phyloP scores from a whole-genome alignment of 495 filamentous ascomycete genomes.

The Thermochaetoides thermophila region DNA sequence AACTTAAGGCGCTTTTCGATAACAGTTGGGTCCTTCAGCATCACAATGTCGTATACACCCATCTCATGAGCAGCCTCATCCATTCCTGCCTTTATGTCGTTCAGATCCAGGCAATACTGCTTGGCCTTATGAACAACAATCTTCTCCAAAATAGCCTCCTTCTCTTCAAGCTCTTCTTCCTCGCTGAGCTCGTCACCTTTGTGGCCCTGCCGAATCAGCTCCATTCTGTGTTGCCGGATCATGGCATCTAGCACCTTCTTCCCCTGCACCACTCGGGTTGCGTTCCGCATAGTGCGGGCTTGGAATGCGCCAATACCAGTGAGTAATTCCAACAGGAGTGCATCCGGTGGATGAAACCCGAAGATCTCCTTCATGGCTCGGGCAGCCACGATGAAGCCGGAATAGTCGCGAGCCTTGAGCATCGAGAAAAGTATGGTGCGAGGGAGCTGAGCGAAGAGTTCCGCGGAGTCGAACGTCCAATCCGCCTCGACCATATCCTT shows the following conservation, averaged over 20 bases:
- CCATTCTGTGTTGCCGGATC: constrained; percentile 8
- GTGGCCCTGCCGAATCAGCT: constrained; percentile 8
- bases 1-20: constrained; percentile 14
- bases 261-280: constrained; percentile 20
- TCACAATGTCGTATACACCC: constrained; percentile 30
- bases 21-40: constrained; percentile 8
- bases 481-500: constrained; percentile 39
- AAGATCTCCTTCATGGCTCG: constrained; percentile 40
- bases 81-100: constrained; percentile 28
- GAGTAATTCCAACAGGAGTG: constrained; percentile 27
- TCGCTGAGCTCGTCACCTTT: constrained; percentile 9
- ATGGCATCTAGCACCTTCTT: constrained; percentile 18
- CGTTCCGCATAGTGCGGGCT: constrained; percentile 19
- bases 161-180: constrained; percentile 15
- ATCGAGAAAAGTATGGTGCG: constrained; percentile 30
- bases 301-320: constrained; percentile 22
- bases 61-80: constrained; percentile 38
- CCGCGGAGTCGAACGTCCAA: constrained; percentile 18
- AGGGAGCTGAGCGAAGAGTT: constrained; percentile 22
- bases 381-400: constrained; percentile 46
- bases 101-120: constrained; percentile 13
- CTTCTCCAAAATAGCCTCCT: constrained; percentile 16
- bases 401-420: constrained; percentile 27
- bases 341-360: constrained; percentile 30
- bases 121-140: constrained; percentile 29